Evolutionary conservation across 352 stramenopile genomes (phyloP), one percentile per base, ranked within the genome.

Genomic region (Globisporangium splendens): DNA sequence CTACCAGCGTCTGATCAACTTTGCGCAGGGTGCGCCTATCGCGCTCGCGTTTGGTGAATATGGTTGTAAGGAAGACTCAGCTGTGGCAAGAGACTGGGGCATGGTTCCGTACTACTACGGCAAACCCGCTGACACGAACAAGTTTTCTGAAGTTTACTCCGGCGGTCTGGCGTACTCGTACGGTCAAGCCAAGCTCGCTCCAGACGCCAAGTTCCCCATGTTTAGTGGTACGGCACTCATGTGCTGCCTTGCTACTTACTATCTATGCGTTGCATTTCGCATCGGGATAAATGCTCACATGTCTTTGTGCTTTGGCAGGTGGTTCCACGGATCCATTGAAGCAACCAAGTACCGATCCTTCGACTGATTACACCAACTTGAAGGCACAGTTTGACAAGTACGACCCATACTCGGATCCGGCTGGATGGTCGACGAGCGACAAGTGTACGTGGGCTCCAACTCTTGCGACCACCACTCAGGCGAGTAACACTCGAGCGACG

Each of bases 81-180:
- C 66, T 7, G 72, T 65, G 20, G 38, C 75, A 28, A 70, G 86
- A 62, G 74, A 77, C 33, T 95, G 83, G 81, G 72, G 68, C 10
- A 95, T 95, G 86, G 46, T 95, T 48, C 72, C 73, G 39, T 95
- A 95, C 57, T 57, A 93, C 54, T 95, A 91, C 57, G 61, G 85
- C 50, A 62, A 83, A n/a, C 81, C 82, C 12, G 70, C 65, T 0
- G 71, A 80, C 24, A 92, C 86, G 1, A 59, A 91, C 33, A 63
- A 81, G 17, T 90, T 95, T 56, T 73, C 76, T 1, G 78, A 89
- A 20, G 81, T 95, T 38, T 95, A 82, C 65, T 95, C 86, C 6
- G 86, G 86, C 47, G 86, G 86, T 54, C 57, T 92, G 38, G 86
- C 84, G 24, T 95, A 95, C 54, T 93, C 86, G 47, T 95, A 89